Conservation (phyloP, 2,329 filamentous ascomycete genomes). For the Talaromyces albobiverticillius region DNA sequence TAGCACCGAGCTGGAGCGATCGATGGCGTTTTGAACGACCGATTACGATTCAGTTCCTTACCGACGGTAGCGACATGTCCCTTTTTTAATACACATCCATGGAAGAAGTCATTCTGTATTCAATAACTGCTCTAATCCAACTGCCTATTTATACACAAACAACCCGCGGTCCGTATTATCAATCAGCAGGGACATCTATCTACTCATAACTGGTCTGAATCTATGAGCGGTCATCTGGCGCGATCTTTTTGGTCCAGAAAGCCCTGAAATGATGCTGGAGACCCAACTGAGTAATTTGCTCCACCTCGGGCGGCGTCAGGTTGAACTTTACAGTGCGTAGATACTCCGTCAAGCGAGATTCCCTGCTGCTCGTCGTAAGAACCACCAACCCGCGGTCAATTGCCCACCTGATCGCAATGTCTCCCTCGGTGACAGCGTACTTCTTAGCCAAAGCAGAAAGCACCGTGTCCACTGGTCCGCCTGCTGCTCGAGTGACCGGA, state of each 20-base stretch:
- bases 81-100: not conserved
- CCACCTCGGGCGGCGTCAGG: constrained; percentile 57
- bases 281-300: constrained; percentile 50
- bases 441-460: constrained; percentile 55
- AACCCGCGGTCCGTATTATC: no score
- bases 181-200: not conserved
- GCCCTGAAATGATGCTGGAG: constrained; percentile 50
- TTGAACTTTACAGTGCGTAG: constrained; percentile 56
- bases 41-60: constrained; percentile 64
- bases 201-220: not conserved
- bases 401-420: constrained; percentile 59
- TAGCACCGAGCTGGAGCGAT: constrained; percentile 65
- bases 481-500: constrained; percentile 53
- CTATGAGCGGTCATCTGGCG: constrained; percentile 40
- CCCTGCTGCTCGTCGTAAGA: constrained; percentile 61
- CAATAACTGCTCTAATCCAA: no score
- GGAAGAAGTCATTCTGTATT: no score
- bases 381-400: constrained; percentile 59
- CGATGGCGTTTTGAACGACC: constrained; percentile 45
- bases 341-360: constrained; percentile 58
- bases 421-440: constrained; percentile 57
- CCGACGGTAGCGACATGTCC: constrained; percentile 61
- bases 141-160: no score
- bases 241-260: constrained; percentile 52
- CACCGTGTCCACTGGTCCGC: constrained; percentile 55